These are phyloP conservation scores for Mastigamoeba balamuthi DNA, from an alignment of 78 protist genomes.

Conservation along the genomic window DNA sequence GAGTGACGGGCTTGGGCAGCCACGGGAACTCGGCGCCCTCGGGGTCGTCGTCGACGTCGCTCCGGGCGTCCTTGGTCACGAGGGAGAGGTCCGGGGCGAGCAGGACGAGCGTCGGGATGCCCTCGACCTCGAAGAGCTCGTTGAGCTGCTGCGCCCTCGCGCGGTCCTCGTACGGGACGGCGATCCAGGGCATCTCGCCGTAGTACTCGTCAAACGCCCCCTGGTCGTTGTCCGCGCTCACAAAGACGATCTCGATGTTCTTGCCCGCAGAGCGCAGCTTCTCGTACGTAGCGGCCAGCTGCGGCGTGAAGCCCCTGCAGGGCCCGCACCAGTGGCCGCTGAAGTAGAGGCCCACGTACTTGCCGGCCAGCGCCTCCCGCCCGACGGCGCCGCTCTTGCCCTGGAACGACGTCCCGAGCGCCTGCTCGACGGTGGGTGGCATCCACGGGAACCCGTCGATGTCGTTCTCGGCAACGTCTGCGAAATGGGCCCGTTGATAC, in stretches of 20 bases:
- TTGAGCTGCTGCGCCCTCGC: neutral
- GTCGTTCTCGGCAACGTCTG: too few species aligned
- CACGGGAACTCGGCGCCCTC: too few species aligned
- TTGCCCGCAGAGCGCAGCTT: neutral
- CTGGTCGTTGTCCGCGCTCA: neutral
- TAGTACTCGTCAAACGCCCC: neutral
- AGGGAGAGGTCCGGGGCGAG: neutral
- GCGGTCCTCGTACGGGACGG: neutral
- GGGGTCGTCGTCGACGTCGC: too few species aligned
- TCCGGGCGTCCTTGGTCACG: too few species aligned
- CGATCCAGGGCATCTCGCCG: slow-evolving; percentile 3
- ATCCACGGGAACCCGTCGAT: too few species aligned
- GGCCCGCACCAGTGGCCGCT: slow-evolving; percentile 38
- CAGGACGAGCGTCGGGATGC: slow-evolving; percentile 9
- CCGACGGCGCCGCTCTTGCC: too few species aligned
- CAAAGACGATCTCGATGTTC: neutral
- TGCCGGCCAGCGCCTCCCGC: too few species aligned
- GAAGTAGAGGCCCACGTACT: neutral
- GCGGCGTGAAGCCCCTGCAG: slow-evolving; percentile 15
- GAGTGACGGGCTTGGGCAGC: too few species aligned
- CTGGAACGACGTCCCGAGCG: too few species aligned
- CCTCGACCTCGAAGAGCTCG: neutral
- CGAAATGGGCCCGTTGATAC: too few species aligned
- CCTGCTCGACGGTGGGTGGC: too few species aligned
- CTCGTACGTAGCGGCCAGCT: neutral